phyloP scores from a whole-genome alignment of 495 filamentous ascomycete genomes.

The Trichoderma reesei region DNA sequence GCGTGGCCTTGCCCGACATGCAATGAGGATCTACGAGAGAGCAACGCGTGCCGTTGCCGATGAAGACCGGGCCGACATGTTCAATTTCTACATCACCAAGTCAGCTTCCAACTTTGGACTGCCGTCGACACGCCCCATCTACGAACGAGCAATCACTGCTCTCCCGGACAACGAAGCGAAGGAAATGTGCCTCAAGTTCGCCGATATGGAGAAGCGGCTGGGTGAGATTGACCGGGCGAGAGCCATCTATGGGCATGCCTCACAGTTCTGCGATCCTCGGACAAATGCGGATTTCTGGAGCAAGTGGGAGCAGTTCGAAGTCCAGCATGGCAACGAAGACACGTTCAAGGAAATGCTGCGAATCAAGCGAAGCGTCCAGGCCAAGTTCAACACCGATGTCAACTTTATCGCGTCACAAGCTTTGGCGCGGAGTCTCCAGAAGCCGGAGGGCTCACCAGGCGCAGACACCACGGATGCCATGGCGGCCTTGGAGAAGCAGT shows the following conservation, averaged over 20 bases:
- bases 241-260: constrained; percentile 92
- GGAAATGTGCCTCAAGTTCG: constrained; percentile 98
- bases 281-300: constrained; percentile 85
- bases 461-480: constrained; percentile 67
- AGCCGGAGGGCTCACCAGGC: constrained; percentile 18
- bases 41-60: constrained; percentile 93
- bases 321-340: constrained; percentile 96
- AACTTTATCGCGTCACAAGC: constrained; percentile 97
- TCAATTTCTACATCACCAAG: constrained; percentile 99
- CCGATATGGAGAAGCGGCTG: constrained; percentile 93
- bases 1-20: constrained; percentile 87
- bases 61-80: constrained; percentile 93
- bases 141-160: constrained; percentile 86
- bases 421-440: constrained; percentile 65
- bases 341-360: constrained; percentile 99
- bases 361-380: constrained; percentile 94
- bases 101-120: constrained; percentile 97
- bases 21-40: constrained; percentile 98
- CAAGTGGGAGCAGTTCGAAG: constrained; percentile 96
- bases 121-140: constrained; percentile 91
- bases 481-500: constrained; percentile 82
- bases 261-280: constrained; percentile 92
- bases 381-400: constrained; percentile 97
- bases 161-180: constrained; percentile 89
- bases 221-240: constrained; percentile 94